Conservation (phyloP, 139 green algal species). For the Spirogloea muscicola region DNA sequence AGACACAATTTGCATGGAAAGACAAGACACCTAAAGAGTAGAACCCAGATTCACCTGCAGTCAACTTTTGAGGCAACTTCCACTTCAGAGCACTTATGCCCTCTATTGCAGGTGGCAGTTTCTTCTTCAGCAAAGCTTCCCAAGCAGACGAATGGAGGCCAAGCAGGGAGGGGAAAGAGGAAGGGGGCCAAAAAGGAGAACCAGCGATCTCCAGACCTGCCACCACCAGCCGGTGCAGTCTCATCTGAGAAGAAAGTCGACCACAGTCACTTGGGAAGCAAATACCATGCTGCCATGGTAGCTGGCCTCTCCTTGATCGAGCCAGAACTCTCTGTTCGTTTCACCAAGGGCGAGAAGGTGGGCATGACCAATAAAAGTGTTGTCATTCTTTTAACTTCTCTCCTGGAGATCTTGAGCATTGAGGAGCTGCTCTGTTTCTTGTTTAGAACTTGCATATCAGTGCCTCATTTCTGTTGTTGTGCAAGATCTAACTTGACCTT, state of each 20-base stretch:
- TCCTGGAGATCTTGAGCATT: not conserved
- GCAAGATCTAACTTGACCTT: not conserved
- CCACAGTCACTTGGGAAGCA: slow-evolving; percentile 46
- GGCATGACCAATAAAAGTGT: not conserved
- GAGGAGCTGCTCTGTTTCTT: not conserved
- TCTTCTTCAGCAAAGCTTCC: not conserved
- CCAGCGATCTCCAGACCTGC: slow-evolving; percentile 1
- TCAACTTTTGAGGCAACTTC: not conserved
- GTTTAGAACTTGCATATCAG: not conserved
- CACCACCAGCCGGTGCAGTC: slow-evolving; percentile 4
- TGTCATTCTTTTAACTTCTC: not conserved
- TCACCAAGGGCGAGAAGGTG: too few relatives aligned
- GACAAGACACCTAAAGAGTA: too few relatives aligned
- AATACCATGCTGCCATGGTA: slow-evolving; percentile 55
- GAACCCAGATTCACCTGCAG: not conserved
- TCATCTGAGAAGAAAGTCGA: not conserved
- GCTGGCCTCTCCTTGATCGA: slow-evolving; percentile 45
- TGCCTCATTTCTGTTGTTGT: not conserved
- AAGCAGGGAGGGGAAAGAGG: slow-evolving; percentile 5
- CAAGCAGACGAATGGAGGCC: slow-evolving; percentile 2
- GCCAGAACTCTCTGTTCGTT: not conserved
- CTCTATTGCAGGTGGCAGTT: not conserved
- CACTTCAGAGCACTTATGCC: not conserved
- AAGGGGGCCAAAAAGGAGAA: slow-evolving; percentile 17
- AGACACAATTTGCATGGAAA: too few relatives aligned